Percentiles rank a stretch among this genome's conserved stretches.
Evolutionary conservation across 495 filamentous ascomycete genomes (phyloP).

Genomic region (Tuber brumale): DNA sequence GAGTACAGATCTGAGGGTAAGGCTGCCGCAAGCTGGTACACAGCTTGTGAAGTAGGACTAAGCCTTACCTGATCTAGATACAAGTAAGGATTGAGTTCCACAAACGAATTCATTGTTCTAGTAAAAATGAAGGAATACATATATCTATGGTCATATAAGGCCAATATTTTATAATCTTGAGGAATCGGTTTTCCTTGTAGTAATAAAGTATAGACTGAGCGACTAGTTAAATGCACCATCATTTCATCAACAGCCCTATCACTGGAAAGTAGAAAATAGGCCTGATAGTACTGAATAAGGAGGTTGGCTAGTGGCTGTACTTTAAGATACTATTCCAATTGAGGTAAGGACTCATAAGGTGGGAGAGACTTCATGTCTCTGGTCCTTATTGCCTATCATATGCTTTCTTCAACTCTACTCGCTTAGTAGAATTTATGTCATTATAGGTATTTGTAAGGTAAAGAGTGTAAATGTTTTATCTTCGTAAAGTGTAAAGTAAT

Average conservation of each 20-base stretch:
- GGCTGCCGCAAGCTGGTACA: conserved; percentile 8
- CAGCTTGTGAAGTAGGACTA: conserved; percentile 1
- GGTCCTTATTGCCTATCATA: too few species aligned
- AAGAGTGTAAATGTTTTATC: too few species aligned
- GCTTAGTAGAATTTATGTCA: too few species aligned
- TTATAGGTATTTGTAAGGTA: too few species aligned
- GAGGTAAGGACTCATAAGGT: background rate
- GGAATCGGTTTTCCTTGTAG: conserved; percentile 10
- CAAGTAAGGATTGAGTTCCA: background rate
- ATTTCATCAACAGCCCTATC: too few species aligned
- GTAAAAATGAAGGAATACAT: conserved; percentile 1
- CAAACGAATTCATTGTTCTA: background rate
- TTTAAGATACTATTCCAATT: conserved; percentile 3
- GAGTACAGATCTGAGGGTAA: background rate
- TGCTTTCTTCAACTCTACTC: too few species aligned
- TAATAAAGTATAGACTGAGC: conserved; percentile 13
- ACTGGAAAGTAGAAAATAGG: too few species aligned
- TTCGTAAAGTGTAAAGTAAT: too few species aligned
- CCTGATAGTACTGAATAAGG: too few species aligned
- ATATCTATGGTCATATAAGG: background rate
- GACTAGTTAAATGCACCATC: background rate
- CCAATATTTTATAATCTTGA: conserved; percentile 11
- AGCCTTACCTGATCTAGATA: background rate
- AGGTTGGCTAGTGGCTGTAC: background rate
- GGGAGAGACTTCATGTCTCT: too few species aligned